Conservation (phyloP, 2,329 filamentous ascomycete species). For the Microcyclospora pomicola region DNA sequence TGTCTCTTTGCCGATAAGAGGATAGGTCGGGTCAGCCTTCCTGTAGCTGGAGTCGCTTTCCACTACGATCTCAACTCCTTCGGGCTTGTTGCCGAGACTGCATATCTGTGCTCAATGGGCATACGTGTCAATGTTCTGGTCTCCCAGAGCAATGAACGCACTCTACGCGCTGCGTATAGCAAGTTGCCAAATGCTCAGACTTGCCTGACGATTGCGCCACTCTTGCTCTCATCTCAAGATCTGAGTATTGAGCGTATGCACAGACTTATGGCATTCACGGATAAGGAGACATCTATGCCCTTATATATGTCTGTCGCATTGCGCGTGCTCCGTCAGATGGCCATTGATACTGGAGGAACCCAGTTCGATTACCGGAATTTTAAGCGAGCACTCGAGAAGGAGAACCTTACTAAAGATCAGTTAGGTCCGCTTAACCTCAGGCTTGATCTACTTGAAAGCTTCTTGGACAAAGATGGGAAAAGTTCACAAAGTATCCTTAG, state of each 20-base stretch:
- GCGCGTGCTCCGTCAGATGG: conserved; percentile 44
- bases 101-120: conserved; percentile 36
- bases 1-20: conserved; percentile 34
- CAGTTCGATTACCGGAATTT: conserved; percentile 41
- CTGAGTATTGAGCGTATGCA: conserved; percentile 41
- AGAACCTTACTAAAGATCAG: conserved; percentile 38
- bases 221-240: conserved; percentile 35
- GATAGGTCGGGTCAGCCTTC: conserved; percentile 33
- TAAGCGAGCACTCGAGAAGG: conserved; percentile 22
- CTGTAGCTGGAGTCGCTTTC: conserved; percentile 46
- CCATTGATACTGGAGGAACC: conserved; percentile 22
- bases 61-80: conserved; percentile 39
- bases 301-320: conserved; percentile 44
- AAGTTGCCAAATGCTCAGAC: conserved; percentile 22
- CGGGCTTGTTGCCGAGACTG: conserved; percentile 42
- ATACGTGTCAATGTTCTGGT: conserved; percentile 40
- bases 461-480: conserved; percentile 32
- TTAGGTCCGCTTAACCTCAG: conserved; percentile 43
- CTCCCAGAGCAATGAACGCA: conserved; percentile 34
- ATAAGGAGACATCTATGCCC: conserved; percentile 28
- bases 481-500: conserved; percentile 13
- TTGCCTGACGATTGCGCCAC: conserved; percentile 32
- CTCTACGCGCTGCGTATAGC: conserved; percentile 31
- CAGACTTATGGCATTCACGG: conserved; percentile 40
- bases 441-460: conserved; percentile 49